Evolutionary conservation across 805 yeast genomes (phyloP).

Genomic region (Debaryomyces prosopidis): DNA sequence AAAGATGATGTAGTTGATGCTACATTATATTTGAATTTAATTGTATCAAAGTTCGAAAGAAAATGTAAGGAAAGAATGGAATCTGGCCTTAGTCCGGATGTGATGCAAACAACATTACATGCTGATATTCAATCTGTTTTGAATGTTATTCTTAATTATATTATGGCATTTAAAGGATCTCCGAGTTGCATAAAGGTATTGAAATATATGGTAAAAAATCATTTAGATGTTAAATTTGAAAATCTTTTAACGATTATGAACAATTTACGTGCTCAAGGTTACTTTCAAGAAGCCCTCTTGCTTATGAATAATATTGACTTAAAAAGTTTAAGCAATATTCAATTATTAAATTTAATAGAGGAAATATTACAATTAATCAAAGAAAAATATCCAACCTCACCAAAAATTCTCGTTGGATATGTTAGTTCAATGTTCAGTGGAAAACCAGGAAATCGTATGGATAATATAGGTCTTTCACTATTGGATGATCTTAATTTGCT

Average conservation of each 20-base stretch:
- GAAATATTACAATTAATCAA: constrained; percentile 35
- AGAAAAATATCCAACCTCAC: constrained; percentile 28
- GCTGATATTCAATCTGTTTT: constrained; percentile 29
- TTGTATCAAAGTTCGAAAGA: constrained; percentile 37
- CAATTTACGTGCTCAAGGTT: constrained; percentile 27
- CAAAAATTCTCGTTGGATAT: constrained; percentile 39
- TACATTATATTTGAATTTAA: constrained; percentile 33
- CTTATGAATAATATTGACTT: constrained; percentile 33
- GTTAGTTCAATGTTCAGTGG: constrained; percentile 27
- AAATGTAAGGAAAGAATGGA: constrained; percentile 15
- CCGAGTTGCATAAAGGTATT: constrained; percentile 31
- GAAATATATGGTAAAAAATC: constrained; percentile 29
- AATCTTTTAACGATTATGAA: constrained; percentile 28
- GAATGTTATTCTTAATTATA: constrained; percentile 27
- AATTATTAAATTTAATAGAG: constrained; percentile 21
- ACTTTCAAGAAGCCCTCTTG: constrained; percentile 33
- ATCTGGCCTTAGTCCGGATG: constrained; percentile 6
- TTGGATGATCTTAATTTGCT: constrained; percentile 29
- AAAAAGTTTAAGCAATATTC: constrained; percentile 13
- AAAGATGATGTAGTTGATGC: constrained; percentile 31
- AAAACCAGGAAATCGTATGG: background rate
- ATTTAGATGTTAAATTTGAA: constrained; percentile 22
- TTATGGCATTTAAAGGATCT: constrained; percentile 40
- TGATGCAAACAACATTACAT: constrained; percentile 14
- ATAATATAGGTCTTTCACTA: constrained; percentile 15